These are phyloP conservation scores for Russula dissimulans DNA, from an alignment of 768 basidiomycete species.

Conservation along the genomic window DNA sequence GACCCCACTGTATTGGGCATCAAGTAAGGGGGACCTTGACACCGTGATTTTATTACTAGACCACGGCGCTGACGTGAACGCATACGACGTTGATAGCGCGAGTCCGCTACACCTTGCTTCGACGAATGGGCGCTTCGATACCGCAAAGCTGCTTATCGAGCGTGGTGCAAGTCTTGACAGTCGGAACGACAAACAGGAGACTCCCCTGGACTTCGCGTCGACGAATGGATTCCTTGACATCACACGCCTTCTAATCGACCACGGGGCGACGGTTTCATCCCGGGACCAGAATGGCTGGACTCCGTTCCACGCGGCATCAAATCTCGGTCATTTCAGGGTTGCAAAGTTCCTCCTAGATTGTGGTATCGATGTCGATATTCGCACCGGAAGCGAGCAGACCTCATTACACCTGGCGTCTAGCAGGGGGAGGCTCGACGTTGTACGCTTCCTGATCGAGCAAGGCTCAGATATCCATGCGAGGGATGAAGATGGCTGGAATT, in stretches of 20 bases:
- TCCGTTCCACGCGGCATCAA: not conserved
- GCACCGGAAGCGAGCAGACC: not conserved
- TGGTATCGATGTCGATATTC: not conserved
- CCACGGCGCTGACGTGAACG: no score
- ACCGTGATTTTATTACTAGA: no score
- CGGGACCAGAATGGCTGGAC: not conserved
- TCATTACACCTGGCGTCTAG: not conserved
- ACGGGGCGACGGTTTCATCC: not conserved
- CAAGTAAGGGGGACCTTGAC: no score
- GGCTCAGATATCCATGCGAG: not conserved
- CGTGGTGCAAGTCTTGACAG: no score
- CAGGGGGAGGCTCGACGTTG: not conserved
- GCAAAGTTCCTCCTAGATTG: not conserved
- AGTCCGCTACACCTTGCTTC: no score
- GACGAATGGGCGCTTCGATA: no score
- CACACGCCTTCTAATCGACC: not conserved
- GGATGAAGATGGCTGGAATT: not conserved
- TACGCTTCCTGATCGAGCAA: not conserved
- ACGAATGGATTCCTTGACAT: not conserved
- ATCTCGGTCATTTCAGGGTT: not conserved
- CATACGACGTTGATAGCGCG: no score
- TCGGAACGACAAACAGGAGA: no score
- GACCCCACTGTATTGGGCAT: no score
- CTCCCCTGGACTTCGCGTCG: not conserved
- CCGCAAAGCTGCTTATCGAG: no score